phyloP scores from a whole-genome alignment of 2,329 filamentous ascomycete genomes.

The Colletotrichum sp. region DNA sequence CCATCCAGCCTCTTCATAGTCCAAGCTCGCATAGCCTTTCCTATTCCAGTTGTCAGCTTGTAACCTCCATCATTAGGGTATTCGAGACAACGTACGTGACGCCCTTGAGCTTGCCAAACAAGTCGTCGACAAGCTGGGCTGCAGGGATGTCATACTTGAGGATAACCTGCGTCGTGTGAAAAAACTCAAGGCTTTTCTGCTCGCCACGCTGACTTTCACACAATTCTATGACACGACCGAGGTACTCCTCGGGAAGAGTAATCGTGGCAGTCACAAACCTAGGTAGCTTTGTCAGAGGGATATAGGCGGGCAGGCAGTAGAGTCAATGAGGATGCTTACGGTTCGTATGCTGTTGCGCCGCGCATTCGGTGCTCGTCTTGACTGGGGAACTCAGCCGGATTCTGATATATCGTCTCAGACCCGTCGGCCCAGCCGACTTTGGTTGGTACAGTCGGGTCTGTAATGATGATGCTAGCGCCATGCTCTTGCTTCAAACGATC shows the following conservation, averaged over 20 bases:
- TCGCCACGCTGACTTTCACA: slow-evolving; percentile 89
- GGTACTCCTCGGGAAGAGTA: slow-evolving; percentile 90
- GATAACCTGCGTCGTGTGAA: slow-evolving; percentile 91
- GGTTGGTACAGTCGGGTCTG: slow-evolving; percentile 92
- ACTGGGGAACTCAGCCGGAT: slow-evolving; percentile 88
- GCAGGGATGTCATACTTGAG: slow-evolving; percentile 90
- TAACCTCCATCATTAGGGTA: not conserved
- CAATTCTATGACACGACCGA: slow-evolving; percentile 93
- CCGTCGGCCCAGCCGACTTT: slow-evolving; percentile 83
- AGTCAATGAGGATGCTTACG: slow-evolving; percentile 39
- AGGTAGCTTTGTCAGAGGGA: not conserved
- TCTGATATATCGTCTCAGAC: slow-evolving; percentile 79
- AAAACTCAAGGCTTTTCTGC: slow-evolving; percentile 89
- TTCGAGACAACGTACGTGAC: slow-evolving; percentile 59
- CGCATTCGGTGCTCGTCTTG: slow-evolving; percentile 52
- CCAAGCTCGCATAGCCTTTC: slow-evolving; percentile 93
- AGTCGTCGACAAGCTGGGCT: slow-evolving; percentile 90
- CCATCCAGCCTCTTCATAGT: slow-evolving; percentile 97
- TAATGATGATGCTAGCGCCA: slow-evolving; percentile 94
- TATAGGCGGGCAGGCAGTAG: not conserved
- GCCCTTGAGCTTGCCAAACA: slow-evolving; percentile 96
- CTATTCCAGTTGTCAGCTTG: slow-evolving; percentile 25
- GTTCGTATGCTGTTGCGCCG: slow-evolving; percentile 54
- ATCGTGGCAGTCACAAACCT: slow-evolving; percentile 81
- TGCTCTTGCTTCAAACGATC: slow-evolving; percentile 94